Evolutionary conservation across 2,329 filamentous ascomycete species (phyloP).

Genomic region (Neonectria hederae): DNA sequence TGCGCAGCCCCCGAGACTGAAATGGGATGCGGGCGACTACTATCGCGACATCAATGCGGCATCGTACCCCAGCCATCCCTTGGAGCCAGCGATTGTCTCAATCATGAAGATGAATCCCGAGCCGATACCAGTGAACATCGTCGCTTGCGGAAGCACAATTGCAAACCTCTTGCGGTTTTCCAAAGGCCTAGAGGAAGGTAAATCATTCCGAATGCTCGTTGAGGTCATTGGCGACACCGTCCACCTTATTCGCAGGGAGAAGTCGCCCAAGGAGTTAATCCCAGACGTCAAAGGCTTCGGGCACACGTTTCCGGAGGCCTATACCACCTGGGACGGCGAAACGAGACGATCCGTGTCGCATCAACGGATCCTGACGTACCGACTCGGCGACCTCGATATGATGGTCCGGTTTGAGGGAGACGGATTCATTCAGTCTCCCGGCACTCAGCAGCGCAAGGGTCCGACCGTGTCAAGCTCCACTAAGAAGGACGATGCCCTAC

Average conservation of each 20-base stretch:
- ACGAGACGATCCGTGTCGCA: conserved; percentile 67
- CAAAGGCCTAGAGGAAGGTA: conserved; percentile 54
- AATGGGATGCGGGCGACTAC: conserved; percentile 56
- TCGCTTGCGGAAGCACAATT: conserved; percentile 69
- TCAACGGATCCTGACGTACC: conserved; percentile 69
- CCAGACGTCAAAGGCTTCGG: conserved; percentile 67
- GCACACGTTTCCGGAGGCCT: conserved; percentile 72
- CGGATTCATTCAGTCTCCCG: conserved; percentile 34
- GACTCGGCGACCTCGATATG: conserved; percentile 55
- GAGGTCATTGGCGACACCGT: conserved; percentile 65
- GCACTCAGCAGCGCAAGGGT: background rate
- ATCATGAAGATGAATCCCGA: conserved; percentile 43
- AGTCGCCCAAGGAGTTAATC: conserved; percentile 66
- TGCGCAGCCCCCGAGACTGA: background rate
- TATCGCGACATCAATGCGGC: conserved; percentile 66
- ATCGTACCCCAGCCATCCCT: conserved; percentile 57
- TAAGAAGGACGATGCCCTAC: background rate
- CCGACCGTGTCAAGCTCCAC: background rate
- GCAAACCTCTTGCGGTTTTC: conserved; percentile 69
- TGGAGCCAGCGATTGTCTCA: conserved; percentile 59
- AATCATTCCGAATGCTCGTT: conserved; percentile 66
- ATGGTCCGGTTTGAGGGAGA: conserved; percentile 44
- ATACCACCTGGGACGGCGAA: conserved; percentile 69
- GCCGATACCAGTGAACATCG: conserved; percentile 59
- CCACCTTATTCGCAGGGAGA: conserved; percentile 71